Conservation (phyloP, 345 rosid genomes). For the Excoecaria cochinchinensis region DNA sequence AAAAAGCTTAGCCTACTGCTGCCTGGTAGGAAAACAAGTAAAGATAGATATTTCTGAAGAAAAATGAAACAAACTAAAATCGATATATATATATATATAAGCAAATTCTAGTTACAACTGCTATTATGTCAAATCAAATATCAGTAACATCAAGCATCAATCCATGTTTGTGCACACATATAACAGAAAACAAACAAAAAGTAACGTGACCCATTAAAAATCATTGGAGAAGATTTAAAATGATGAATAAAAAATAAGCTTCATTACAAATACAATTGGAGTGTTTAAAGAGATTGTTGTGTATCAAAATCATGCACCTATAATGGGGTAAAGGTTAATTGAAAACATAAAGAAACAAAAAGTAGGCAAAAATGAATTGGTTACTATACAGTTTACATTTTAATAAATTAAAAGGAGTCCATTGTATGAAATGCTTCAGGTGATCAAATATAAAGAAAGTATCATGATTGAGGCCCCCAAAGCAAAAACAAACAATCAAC, state of each 20-base stretch:
- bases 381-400: neutral
- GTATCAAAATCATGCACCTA: neutral
- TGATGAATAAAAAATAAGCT: neutral
- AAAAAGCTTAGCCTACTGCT: conserved; percentile 7
- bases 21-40: neutral
- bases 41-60: neutral
- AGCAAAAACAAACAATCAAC: neutral
- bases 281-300: neutral
- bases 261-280: neutral
- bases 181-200: neutral
- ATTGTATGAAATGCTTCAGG: neutral
- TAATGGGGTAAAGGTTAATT: neutral
- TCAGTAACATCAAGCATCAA: neutral
- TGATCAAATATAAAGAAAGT: neutral
- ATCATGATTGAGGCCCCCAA: neutral
- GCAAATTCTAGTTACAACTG: neutral
- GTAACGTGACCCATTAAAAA: neutral
- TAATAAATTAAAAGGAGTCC: neutral
- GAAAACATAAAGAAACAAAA: neutral
- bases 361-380: neutral
- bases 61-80: neutral
- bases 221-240: neutral
- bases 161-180: neutral
- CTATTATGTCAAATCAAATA: neutral
- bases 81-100: neutral